phyloP scores from a whole-genome alignment of 176 grass and related monocot species.

The Phoenix dactylifera region DNA sequence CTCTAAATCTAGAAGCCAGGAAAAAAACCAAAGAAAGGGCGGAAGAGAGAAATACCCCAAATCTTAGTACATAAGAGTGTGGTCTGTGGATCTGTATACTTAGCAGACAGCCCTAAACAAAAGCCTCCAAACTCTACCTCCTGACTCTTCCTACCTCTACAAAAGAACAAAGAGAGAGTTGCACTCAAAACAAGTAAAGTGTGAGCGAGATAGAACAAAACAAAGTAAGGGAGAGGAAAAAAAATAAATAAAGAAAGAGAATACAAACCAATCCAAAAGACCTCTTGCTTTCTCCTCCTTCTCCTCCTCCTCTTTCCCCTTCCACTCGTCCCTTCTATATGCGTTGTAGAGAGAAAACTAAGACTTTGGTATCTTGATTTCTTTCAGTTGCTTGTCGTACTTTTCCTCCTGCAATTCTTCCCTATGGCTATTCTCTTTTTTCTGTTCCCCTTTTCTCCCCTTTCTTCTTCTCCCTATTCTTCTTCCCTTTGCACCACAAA shows the following conservation, averaged over 20 bases:
- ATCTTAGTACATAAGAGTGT: conserved; percentile 2
- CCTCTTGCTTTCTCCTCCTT: conserved; percentile 1
- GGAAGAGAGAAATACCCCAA: not conserved
- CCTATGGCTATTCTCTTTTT: not conserved
- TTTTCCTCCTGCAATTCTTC: conserved; percentile 4
- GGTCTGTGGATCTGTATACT: no score
- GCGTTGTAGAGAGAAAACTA: not conserved
- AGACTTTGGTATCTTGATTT: not conserved
- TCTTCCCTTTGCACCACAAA: conserved; percentile 14
- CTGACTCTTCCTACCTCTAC: conserved; percentile 1
- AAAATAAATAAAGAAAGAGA: conserved; percentile 22
- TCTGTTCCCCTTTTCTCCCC: not conserved
- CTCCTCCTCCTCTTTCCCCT: not conserved
- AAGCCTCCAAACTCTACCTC: not conserved
- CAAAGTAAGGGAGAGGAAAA: conserved; percentile 13
- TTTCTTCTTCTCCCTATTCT: not conserved
- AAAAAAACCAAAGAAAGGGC: conserved; percentile 13
- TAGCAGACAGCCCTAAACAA: not conserved
- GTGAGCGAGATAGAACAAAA: conserved; percentile 22
- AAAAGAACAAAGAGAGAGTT: conserved; percentile 40
- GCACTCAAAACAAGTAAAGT: conserved; percentile 28
- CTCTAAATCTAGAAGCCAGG: conserved; percentile 14
- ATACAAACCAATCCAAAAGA: conserved; percentile 20
- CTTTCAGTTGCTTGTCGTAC: conserved; percentile 14
- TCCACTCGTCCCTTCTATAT: not conserved